phyloP scores from a whole-genome alignment of 305 asterid species.

The Fraxinus floribunda region DNA sequence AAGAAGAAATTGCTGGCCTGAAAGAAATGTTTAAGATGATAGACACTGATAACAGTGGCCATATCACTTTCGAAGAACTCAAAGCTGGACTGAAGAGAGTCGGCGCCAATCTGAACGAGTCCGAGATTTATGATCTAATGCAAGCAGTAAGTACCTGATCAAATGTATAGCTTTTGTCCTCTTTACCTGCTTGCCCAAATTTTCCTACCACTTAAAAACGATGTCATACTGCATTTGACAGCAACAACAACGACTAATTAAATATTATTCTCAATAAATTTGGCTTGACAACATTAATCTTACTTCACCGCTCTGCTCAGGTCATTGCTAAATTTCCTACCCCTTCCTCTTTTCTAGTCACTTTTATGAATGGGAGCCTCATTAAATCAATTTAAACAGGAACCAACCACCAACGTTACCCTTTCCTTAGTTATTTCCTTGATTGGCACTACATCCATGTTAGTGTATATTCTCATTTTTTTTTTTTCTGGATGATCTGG shows the following conservation, averaged over 20 bases:
- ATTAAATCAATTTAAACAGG: neutral
- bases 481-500: neutral
- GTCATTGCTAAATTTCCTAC: neutral
- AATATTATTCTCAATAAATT: neutral
- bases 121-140: conserved; percentile 78
- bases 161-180: neutral
- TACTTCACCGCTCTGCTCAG: neutral
- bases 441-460: neutral
- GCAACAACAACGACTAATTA: neutral
- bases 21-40: conserved; percentile 73
- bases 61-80: conserved; percentile 74
- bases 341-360: neutral
- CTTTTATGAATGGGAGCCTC: neutral
- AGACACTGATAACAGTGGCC: conserved; percentile 69
- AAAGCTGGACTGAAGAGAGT: conserved; percentile 71
- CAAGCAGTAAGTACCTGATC: conserved; percentile 57
- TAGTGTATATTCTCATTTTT: neutral
- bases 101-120: conserved; percentile 69
- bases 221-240: neutral
- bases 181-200: conserved; percentile 13
- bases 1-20: conserved; percentile 77
- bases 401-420: neutral
- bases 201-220: neutral
- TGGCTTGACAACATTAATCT: neutral
- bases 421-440: neutral